Base-by-base conservation (phyloP, 495 filamentous ascomycete genomes). In the Podospora sp. region DNA sequence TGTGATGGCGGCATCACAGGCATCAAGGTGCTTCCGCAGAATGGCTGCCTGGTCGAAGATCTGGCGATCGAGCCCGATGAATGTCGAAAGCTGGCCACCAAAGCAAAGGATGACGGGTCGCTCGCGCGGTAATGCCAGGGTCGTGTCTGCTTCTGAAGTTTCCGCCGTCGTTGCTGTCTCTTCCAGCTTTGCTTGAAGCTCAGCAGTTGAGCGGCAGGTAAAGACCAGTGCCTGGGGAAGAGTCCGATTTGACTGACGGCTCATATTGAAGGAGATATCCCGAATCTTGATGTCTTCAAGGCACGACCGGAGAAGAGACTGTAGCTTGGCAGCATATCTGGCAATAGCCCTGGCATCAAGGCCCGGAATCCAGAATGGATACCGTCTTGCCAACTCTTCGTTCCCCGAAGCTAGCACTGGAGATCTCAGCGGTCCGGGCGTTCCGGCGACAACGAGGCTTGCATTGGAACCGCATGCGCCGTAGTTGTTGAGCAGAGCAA, bases 21-120 rank as follows among this genome's bases (percentile, higher is more conserved):
- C 9, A 8, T 49, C 40, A 18, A 49, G 40, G 18, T 49, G 40
- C 9, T 8, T 49, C 9, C 40, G 40, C 40, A 49, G 8, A 9
- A 18, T 49, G 9, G 8, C 18, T 8, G 18, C 40, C 9, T 8
- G 18, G 8, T 49, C 40, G 18, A 9, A 49, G 9, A 85, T 8
- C 1, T 62, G 12, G 8, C 71, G 69, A 53, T 82, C 73, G 0
- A 87, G 64, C 0, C 84, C 83, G 0, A 86, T 68, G 24, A 65
- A 82, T 0, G 63, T 79, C 0, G 81, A 82, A 0, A 79, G 71
- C 65, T 88, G 85, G 7, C 84, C 85, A 2, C 85, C 84, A 55
- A 88, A 87, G 66, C 82, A 85, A 0, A 88, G 69, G 2, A 88
- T 69, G 0, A 86, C 76, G 0, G 84, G 80, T n/a, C n/a, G n/a